Conservation (phyloP, 1,284 basidiomycete genomes). For the Phylloporus sp. region DNA sequence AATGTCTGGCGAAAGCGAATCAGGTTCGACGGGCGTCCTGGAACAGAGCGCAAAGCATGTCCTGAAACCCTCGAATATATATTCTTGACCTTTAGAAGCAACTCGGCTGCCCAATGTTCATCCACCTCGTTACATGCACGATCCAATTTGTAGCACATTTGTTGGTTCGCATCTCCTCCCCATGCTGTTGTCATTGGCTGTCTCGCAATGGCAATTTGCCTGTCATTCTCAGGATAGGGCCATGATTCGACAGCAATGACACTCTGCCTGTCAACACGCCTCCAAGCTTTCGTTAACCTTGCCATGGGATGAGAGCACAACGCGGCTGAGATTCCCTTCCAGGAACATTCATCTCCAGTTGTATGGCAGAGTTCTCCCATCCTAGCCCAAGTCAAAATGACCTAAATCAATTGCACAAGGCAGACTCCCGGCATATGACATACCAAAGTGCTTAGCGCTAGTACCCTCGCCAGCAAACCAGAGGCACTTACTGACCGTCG, state of each 20-base stretch:
- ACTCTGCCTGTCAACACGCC: conserved; percentile 63
- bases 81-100: conserved; percentile 46
- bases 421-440: too few relatives aligned
- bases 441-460: too few relatives aligned
- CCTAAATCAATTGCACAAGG: too few relatives aligned
- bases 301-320: conserved; percentile 74
- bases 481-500: too few relatives aligned
- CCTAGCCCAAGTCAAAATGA: conserved; percentile 70
- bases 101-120: conserved; percentile 46
- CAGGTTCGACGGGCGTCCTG: conserved; percentile 40
- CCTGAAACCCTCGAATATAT: conserved; percentile 58
- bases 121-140: conserved; percentile 47
- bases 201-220: conserved; percentile 36
- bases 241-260: conserved; percentile 65
- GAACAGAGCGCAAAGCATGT: conserved; percentile 57
- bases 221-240: conserved; percentile 52
- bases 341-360: conserved; percentile 75
- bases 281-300: conserved; percentile 77
- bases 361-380: conserved; percentile 71
- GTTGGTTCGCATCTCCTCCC: conserved; percentile 59
- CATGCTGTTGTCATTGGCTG: conserved; percentile 64
- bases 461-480: too few relatives aligned
- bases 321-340: conserved; percentile 70
- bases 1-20: conserved; percentile 42
- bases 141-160: conserved; percentile 38